Conservation (phyloP, 2,329 filamentous ascomycete species). For the Hirsutella rhossiliensis region DNA sequence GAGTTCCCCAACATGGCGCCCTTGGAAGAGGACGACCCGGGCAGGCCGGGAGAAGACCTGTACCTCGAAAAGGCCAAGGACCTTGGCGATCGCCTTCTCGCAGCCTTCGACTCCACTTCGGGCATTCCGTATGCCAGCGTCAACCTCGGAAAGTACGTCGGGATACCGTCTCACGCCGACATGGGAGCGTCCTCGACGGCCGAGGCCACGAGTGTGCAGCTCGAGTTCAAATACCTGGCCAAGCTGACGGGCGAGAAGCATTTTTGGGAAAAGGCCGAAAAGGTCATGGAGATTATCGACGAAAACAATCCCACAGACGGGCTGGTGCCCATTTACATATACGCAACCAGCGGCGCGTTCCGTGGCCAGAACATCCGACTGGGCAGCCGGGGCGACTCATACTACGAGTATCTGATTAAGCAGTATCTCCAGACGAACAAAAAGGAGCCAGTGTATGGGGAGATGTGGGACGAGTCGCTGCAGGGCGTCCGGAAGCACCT, state of each 20-base stretch:
- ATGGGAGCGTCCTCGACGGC: slow-evolving; percentile 85
- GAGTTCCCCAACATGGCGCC: slow-evolving; percentile 70
- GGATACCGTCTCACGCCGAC: slow-evolving; percentile 72
- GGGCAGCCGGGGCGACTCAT: slow-evolving; percentile 89
- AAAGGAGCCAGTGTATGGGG: slow-evolving; percentile 72
- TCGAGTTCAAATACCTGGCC: slow-evolving; percentile 94
- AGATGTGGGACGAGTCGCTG: slow-evolving; percentile 87
- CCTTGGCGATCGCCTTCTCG: slow-evolving; percentile 73
- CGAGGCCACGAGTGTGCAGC: slow-evolving; percentile 81
- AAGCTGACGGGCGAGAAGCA: slow-evolving; percentile 86
- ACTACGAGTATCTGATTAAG: slow-evolving; percentile 98
- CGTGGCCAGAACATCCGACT: slow-evolving; percentile 76
- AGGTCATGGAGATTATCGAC: slow-evolving; percentile 84
- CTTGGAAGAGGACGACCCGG: slow-evolving; percentile 56
- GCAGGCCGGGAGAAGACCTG: slow-evolving; percentile 69
- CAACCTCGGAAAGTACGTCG: slow-evolving; percentile 66
- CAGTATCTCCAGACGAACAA: slow-evolving; percentile 91
- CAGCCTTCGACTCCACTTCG: slow-evolving; percentile 77
- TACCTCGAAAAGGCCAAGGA: slow-evolving; percentile 95
- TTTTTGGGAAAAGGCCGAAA: slow-evolving; percentile 88
- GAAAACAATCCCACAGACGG: slow-evolving; percentile 69
- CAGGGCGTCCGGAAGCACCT: slow-evolving; percentile 82
- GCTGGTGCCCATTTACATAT: slow-evolving; percentile 83
- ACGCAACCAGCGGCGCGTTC: slow-evolving; percentile 68
- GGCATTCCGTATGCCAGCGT: slow-evolving; percentile 87